Percentiles rank a stretch among this genome's conserved stretches.
phyloP scores from a whole-genome alignment of 768 basidiomycete genomes.

The Rhodocollybia butyracea region DNA sequence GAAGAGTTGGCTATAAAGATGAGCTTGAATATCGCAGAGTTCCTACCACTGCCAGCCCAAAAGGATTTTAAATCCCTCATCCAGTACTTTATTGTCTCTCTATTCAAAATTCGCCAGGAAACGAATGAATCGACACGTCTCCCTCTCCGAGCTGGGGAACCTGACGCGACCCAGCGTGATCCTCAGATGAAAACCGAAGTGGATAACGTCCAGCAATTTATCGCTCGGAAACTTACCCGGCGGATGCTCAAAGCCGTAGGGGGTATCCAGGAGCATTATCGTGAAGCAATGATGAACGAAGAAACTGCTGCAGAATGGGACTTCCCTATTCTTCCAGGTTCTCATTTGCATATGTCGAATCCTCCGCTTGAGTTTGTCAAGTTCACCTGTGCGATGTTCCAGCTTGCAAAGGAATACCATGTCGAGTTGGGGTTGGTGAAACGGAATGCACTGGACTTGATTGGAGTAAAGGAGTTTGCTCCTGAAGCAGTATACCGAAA shows the following conservation, averaged over 20 bases:
- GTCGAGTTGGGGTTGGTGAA: constrained; percentile 88
- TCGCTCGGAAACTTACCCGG: constrained; percentile 77
- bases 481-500: constrained; percentile 84
- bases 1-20: constrained; percentile 73
- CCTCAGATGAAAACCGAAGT: constrained; percentile 65
- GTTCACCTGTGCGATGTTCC: constrained; percentile 77
- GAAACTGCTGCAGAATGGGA: constrained; percentile 53
- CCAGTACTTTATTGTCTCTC: constrained; percentile 81
- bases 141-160: constrained; percentile 57
- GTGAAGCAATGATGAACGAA: constrained; percentile 55
- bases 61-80: constrained; percentile 69
- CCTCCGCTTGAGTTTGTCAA: constrained; percentile 90
- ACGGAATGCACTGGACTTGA: constrained; percentile 84
- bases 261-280: constrained; percentile 56
- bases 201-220: constrained; percentile 69
- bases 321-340: constrained; percentile 88
- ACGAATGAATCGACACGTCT: constrained; percentile 55
- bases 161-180: constrained; percentile 65
- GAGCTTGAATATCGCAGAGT: constrained; percentile 90
- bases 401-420: constrained; percentile 73
- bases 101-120: constrained; percentile 73
- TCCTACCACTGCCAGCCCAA: constrained; percentile 84
- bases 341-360: constrained; percentile 73
- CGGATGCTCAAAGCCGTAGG: constrained; percentile 71
- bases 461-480: constrained; percentile 85